phyloP scores from a whole-genome alignment of 2,329 filamentous ascomycete species.

The Beauveria sp. region DNA sequence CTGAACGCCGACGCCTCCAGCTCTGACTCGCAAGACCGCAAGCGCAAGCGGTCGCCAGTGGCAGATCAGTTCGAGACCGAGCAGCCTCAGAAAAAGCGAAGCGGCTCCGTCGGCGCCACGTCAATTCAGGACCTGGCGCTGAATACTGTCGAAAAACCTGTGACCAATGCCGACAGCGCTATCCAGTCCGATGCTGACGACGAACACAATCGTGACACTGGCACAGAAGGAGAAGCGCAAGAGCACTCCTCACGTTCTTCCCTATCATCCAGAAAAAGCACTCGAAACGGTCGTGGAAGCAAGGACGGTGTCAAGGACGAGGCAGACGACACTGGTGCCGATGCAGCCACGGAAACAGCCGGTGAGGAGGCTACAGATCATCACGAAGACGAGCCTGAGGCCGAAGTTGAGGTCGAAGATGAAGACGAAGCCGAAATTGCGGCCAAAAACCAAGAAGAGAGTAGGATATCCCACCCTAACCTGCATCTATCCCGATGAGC shows the following conservation, averaged over 20 bases:
- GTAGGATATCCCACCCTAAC: constrained; percentile 31
- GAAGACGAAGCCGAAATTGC: constrained; percentile 48
- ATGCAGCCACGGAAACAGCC: constrained; percentile 21
- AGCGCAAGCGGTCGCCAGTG: constrained; percentile 42
- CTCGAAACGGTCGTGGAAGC: constrained; percentile 33
- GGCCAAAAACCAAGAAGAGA: constrained; percentile 57
- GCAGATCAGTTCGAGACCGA: constrained; percentile 38
- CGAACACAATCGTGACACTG: constrained; percentile 25
- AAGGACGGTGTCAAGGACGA: constrained; percentile 24
- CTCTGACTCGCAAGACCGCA: constrained; percentile 31
- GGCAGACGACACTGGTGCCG: constrained; percentile 12
- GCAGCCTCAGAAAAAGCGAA: constrained; percentile 46
- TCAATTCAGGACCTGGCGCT: constrained; percentile 27
- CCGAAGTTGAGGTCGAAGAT: constrained; percentile 41
- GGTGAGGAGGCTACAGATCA: constrained; percentile 26
- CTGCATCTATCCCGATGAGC: constrained; percentile 1
- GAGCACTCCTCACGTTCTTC: constrained; percentile 27
- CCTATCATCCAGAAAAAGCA: constrained; percentile 31
- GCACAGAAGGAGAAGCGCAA: constrained; percentile 24
- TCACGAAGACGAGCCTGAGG: constrained; percentile 26
- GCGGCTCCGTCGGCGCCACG: constrained; percentile 36
- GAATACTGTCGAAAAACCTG: constrained; percentile 30
- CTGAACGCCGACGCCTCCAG: not conserved
- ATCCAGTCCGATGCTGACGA: constrained; percentile 40
- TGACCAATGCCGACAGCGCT: constrained; percentile 28